phyloP scores from a whole-genome alignment of 768 basidiomycete genomes.

The Calocera viscosa region DNA sequence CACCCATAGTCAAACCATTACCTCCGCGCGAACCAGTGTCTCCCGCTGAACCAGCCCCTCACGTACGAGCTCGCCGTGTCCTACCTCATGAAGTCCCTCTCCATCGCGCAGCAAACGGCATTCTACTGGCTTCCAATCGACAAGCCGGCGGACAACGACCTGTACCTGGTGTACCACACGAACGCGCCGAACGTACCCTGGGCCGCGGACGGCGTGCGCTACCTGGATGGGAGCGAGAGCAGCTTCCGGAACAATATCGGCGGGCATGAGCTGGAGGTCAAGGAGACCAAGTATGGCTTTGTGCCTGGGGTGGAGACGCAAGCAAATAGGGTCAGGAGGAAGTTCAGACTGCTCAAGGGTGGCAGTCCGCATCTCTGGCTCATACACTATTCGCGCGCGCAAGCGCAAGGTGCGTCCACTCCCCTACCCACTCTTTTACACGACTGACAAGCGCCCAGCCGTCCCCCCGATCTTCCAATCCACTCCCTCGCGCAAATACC shows the following conservation, averaged over 20 bases:
- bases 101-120: neutral
- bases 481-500: neutral
- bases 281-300: constrained; percentile 64
- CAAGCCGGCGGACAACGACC: neutral
- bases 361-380: constrained; percentile 62
- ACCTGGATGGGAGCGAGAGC: neutral
- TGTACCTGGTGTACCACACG: neutral
- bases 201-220: neutral
- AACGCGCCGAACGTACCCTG: neutral
- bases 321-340: constrained; percentile 57
- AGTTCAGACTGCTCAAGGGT: constrained; percentile 60
- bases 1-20: neutral
- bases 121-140: neutral
- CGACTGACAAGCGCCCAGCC: neutral
- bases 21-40: neutral
- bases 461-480: neutral
- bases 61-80: neutral
- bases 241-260: neutral
- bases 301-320: constrained; percentile 51
- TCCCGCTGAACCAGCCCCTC: neutral
- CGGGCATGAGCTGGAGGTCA: constrained; percentile 60
- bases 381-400: constrained; percentile 63
- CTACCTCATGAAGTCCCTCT: neutral
- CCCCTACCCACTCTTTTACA: neutral
- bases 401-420: constrained; percentile 41